Base-by-base conservation (phyloP, 164 flowering plant genomes). In the Stephania japonica region DNA sequence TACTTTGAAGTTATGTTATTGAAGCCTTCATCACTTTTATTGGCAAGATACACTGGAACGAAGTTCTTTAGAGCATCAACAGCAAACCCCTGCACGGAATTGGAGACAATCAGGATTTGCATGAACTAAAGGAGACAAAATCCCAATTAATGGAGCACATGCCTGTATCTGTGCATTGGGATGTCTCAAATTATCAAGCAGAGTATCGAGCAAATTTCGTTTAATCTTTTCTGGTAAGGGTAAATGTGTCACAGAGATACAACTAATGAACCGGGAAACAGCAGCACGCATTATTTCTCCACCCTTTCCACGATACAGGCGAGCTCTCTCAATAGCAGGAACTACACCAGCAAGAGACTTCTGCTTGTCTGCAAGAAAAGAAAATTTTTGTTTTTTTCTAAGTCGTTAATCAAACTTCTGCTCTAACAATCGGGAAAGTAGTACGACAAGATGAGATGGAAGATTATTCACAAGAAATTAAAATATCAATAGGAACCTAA, bases 131-230 rank as follows among this genome's bases (percentile, higher is more conserved):
- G n/a, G 26, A 65, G 24, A 49, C 38, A 21, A 65, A n/a, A 32
- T 65, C 65, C 63, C 25, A 71, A 47, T 19, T 32, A 49, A 21
- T 14, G 19, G 21, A 47, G 73, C 26, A 63, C 19, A 19, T 23
- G 93, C 99, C 98, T 93, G 98, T 78, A 95, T 95, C 70, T 87
- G 91, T 75, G 94, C 86, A 85, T 93, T 95, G 72, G 99, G 99
- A 83, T 95, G 98, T 76, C 89, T 88, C 83, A 93, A 73, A 81
- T 93, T 95, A 75, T 93, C 99, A 76, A 81, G 85, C 67, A 95
- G 83, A 7, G 93, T 88, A 73, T 89, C 97, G 71, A 93, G 91
- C 81, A 95, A 81, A 77, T 83, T 83, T 71, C 74, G 74, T 75
- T 85, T 93, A 73, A 81, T 84, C 78, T 85, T 93, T 67, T 85